Base-by-base conservation (phyloP, 2,329 filamentous ascomycete genomes). In the Paecilomyces variotii region DNA sequence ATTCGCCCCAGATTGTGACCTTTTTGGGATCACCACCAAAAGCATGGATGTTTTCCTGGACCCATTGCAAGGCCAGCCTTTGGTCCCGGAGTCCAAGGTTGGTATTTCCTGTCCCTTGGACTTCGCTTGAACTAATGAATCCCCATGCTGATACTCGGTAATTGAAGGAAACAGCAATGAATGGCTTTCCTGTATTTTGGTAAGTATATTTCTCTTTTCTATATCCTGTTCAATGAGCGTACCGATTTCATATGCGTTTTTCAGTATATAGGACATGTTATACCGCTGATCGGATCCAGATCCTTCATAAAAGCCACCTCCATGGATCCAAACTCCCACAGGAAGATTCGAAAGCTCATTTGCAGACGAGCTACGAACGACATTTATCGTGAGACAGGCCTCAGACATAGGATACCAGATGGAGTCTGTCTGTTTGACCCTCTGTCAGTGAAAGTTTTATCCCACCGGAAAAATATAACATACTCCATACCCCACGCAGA, bases 311-410 rank as follows among this genome's bases (percentile, higher is more conserved):
- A 84, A 76, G 1, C 81, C 82, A 32, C 83, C 83, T 11, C 82
- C 78, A 62, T 86, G 83, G 27, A 88, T 83, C 84, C 85, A 88
- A 1, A 85, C 76, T 10, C 76, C 78, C 5, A 86, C 80, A 0
- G 84, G 84, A 1, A 87, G 74, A 10, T 71, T 75, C 2, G 69
- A 68, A 6, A 66, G 64, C 32, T 69, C 61, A 7, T 74, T 67
- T 3, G 78, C 72, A 26, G 65, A 63, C 60, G 71, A 66, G 4
- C 79, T 78, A 2, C 84, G 78, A 27, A 87, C 74, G 6, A 88
- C 77, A 63, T 87, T 87, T 60, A 87, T 72, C 52, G 82, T 84
- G 3, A 87, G 75, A 61, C 85, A 87, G 64, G 86, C 81, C 64
- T 87, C 85, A 3, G 66, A 70, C 45, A 63, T 64, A 4, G 64